Evolutionary conservation across 1,139 yeast genomes (phyloP), one percentile per base, ranked within the genome.

Genomic region (Wickerhamomyces sp.): DNA sequence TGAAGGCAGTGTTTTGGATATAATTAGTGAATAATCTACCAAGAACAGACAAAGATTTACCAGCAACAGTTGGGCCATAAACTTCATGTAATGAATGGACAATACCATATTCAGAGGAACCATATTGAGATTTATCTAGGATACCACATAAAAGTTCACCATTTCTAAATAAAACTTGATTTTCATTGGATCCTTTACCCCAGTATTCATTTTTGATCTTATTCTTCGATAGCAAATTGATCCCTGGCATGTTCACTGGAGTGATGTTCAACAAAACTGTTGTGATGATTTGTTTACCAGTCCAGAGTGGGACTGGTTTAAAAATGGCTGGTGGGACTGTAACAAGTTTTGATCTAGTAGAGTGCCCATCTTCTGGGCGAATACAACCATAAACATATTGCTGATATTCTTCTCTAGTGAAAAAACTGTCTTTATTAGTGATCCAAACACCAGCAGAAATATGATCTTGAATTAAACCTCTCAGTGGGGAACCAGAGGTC

Each of bases 391-490:
- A 94, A 40, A 94, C 73, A 48, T 92, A 78, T 64, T 94, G 97
- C 61, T 94, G 97, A 65, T 92, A 94, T 56, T 79, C 76, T 54
- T 89, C 97, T 56, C 96, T 77, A 16, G 92, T 82, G 70, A 92
- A 92, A 60, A 88, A 88, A 25, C 90, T 69, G 59, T 94, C 98
- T 64, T 89, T 88, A 63, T 71, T 87, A 15, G 98, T 92, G 57
- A 94, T 74, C 97, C 97, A 90, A 37, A 94, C 96, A 70, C 98
- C 99, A 8, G 97, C 97, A 56, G 95, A 85, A 65, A 94, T 89
- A 61, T 94, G 98, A 70, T 94, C 99, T 72, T 94, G 99, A 67
- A 94, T 94, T 63, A 94, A 76, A 66, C 99, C 99, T 77, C 98
- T 86, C 51, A 94, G 82, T 28, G 99, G 99, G 45, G 95, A 74